These are phyloP conservation scores for Spirogloea muscicola DNA, from an alignment of 139 green algal species.

Conservation along the genomic window DNA sequence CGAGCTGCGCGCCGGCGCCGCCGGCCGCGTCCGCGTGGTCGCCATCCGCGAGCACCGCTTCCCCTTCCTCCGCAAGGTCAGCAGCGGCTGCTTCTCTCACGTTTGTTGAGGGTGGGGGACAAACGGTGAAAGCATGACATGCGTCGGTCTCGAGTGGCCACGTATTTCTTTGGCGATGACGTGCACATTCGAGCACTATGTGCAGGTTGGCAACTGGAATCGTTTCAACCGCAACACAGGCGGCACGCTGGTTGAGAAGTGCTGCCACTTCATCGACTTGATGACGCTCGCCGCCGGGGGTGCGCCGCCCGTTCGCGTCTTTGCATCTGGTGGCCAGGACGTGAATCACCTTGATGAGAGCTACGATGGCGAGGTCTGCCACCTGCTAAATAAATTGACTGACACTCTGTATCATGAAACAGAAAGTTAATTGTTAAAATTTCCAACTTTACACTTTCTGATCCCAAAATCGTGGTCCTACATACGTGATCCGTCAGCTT, in stretches of 20 bases:
- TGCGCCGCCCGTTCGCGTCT: slow-evolving; percentile 13
- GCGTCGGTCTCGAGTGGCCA: too few species aligned
- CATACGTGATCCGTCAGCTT: too few species aligned
- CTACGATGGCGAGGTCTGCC: slow-evolving; percentile 33
- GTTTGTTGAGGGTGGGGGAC: too few species aligned
- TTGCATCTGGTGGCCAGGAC: slow-evolving; percentile 28
- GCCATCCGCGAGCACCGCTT: slow-evolving; percentile 37
- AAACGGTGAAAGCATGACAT: too few species aligned
- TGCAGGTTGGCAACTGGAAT: slow-evolving; percentile 41
- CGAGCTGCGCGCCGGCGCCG: slow-evolving; percentile 2
- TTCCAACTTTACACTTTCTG: too few species aligned
- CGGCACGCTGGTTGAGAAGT: slow-evolving; percentile 42
- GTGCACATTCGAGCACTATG: too few species aligned
- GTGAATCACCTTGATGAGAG: slow-evolving; percentile 37
- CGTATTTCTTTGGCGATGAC: too few species aligned
- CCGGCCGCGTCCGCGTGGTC: slow-evolving; percentile 30
- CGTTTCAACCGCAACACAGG: slow-evolving; percentile 32
- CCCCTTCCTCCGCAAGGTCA: slow-evolving; percentile 39
- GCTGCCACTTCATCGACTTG: slow-evolving; percentile 46
- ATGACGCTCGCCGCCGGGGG: slow-evolving; percentile 24
- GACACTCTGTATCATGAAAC: too few species aligned
- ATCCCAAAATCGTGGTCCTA: too few species aligned
- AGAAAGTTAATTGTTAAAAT: too few species aligned
- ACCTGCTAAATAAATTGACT: too few species aligned
- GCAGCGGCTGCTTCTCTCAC: too few species aligned